phyloP scores from a whole-genome alignment of 306 rosid genomes.

The Benincasa hispida region DNA sequence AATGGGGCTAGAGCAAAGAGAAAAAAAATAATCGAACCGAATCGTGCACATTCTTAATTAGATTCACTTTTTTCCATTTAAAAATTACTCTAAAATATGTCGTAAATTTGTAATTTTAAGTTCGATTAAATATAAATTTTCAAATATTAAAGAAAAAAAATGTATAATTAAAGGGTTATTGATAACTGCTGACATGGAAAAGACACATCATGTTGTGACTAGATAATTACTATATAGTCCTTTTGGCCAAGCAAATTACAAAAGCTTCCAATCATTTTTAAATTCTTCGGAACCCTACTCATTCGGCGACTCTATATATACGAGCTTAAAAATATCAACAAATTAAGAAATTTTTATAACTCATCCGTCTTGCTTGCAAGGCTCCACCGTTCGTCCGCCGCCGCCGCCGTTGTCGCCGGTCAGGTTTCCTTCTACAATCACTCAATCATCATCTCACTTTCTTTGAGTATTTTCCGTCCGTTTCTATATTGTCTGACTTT shows the following conservation, averaged over 20 bases:
- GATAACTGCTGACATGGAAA: neutral
- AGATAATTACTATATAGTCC: neutral
- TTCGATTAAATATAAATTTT: neutral
- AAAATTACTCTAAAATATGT: too few relatives aligned
- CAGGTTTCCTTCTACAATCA: neutral
- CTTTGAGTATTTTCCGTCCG: neutral
- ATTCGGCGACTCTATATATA: neutral
- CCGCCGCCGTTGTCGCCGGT: neutral
- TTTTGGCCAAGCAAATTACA: neutral
- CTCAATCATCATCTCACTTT: neutral
- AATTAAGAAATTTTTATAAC: neutral
- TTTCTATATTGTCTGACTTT: neutral
- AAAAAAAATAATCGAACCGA: too few relatives aligned
- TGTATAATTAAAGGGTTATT: neutral
- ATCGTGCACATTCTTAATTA: too few relatives aligned
- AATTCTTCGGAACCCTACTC: neutral
- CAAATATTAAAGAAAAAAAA: too few relatives aligned
- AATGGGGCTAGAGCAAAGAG: too few relatives aligned
- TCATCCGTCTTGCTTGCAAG: neutral
- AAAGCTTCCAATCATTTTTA: neutral
- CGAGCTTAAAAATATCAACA: neutral
- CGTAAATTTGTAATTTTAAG: too few relatives aligned
- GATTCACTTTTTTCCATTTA: too few relatives aligned
- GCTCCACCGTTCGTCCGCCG: neutral
- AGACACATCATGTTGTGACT: neutral